Base-by-base conservation (phyloP, 2,329 filamentous ascomycete genomes). In the Celoporthe dispersa region DNA sequence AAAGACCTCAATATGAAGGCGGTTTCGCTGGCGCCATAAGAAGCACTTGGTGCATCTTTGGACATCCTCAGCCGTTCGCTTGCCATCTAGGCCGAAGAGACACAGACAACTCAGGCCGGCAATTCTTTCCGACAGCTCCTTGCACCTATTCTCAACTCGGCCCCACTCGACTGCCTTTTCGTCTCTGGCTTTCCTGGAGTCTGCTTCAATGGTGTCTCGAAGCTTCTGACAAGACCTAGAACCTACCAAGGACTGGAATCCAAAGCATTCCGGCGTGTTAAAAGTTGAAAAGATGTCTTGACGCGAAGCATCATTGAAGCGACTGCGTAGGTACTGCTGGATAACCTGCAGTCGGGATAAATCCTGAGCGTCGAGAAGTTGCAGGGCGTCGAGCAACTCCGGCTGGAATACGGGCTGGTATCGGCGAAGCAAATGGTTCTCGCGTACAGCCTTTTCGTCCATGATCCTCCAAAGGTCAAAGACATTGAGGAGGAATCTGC, bases 381-480 rank as follows among this genome's bases (percentile, higher is more conserved):
- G 84, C 0, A 92, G 77, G 3, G 83, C 79, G 73, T 91, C 83
- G 0, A 92, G 77, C 0, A 85, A 73, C 14, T 83, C 78, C 0
- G 84, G 77, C 0, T 77, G 72, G 57, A 92, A 85, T 0, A 81
- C 79, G 0, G 88, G 86, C n/a, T 84, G 79, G 64, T 84, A 88
- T 0, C 86, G 77, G 0, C 66, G 35, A 0, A 92, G 77, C 0
- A 90, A 75, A 0, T 84, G 82, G 60, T 81, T 87, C 0, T 71
- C 71, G 0, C 62, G 28, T 0, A 80, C 75, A 1, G 84, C 84
- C n/a, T 74, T 77, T 16, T 78, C 74, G 70, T 92, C 89, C 77
- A 90, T 82, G 1, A 76, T 73, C 1, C 85, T 75, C 89, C 88
- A 92, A 0, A 90, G 72, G 64, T 87, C 84, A 74, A 91, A 82